Base-by-base conservation (phyloP, 257 asterid genomes). In the Fraxinus quadrangulata region DNA sequence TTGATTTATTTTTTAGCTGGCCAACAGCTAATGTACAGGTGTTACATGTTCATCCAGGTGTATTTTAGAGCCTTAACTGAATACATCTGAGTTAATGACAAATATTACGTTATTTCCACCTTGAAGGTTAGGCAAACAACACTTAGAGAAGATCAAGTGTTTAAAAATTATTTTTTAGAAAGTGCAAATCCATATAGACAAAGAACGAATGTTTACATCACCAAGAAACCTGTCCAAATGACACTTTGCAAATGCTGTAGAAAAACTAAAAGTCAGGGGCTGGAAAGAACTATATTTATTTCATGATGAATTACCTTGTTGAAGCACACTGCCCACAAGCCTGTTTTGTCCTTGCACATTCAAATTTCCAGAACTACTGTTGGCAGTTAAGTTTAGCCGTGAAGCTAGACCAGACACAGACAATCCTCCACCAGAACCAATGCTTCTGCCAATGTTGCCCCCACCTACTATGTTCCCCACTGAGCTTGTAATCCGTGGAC, bases 381-480 rank as follows among this genome's bases (percentile, higher is more conserved):
- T 96, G 76, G 83, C 86, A 83, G 89, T 73, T 82, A 96, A 84
- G 87, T 88, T 96, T 69, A 96, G 82, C 76, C 97, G 97, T 56
- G 99, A 90, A 75, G 89, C 77, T 73, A 96, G 90, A 74, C 98
- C 98, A 75, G 99, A 92, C 66, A 92, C 84, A 70, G 99, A 90
- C 81, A 93, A 81, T 87, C 96, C 97, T 82, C 96, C 99, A 82
- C 96, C 97, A 61, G 99, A 85, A 84, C 90, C 87, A 85, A 96
- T 89, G 86, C 84, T 96, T 78, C 99, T 86, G 68, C 99, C 97
- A 45, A 93, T 88, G 86, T 87, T 96, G 42, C 94, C 93, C 81
- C 93, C 96, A 80, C 97, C 96, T 19, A 87, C 98, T 72, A 96
- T 87, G 85, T 81, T 93, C 67, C 97, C 98, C 81, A 89, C 90